A percentile compares a stretch with the other conserved stretches of the same genome.
Evolutionary conservation across 768 basidiomycete species (phyloP).

Genomic region (Coprinellus micaceus): DNA sequence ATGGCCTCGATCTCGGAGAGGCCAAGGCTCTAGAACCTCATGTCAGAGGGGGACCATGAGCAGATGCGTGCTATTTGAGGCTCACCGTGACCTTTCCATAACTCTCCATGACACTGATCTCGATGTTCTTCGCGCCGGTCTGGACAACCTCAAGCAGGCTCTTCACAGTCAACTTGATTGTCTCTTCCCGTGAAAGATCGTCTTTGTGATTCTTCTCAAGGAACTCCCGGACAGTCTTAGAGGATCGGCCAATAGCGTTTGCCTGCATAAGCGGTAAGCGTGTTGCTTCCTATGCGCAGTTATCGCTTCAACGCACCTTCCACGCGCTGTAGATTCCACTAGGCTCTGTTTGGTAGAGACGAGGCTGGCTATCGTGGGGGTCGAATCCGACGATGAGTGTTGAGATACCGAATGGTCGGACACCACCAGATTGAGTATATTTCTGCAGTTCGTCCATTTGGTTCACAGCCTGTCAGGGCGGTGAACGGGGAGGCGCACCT

Average conservation of each 20-base stretch:
- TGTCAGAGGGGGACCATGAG: conserved; percentile 1
- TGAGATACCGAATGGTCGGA: conserved; percentile 96
- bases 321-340: conserved; percentile 97
- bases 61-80: conserved; percentile 7
- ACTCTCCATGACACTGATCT: conserved; percentile 95
- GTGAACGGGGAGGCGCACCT: conserved; percentile 48
- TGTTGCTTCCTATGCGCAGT: neutral
- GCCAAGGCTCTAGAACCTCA: conserved; percentile 65
- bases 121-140: conserved; percentile 99
- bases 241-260: conserved; percentile 95
- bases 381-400: conserved; percentile 97
- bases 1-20: conserved; percentile 87
- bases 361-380: conserved; percentile 82
- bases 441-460: too few species aligned
- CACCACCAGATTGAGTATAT: conserved; percentile 99
- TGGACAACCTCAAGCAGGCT: conserved; percentile 96
- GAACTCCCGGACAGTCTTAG: conserved; percentile 98
- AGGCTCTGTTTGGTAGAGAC: conserved; percentile 95
- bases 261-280: conserved; percentile 52
- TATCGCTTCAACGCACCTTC: conserved; percentile 67
- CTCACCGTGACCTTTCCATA: conserved; percentile 89
- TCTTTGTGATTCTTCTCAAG: conserved; percentile 97
- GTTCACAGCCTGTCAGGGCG: neutral
- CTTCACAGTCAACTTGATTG: conserved; percentile 93
- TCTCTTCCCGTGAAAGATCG: conserved; percentile 81